A percentile compares a stretch with the other conserved stretches of the same genome.
Conservation (phyloP, 768 basidiomycete species). For the Macrocybe gigantea region DNA sequence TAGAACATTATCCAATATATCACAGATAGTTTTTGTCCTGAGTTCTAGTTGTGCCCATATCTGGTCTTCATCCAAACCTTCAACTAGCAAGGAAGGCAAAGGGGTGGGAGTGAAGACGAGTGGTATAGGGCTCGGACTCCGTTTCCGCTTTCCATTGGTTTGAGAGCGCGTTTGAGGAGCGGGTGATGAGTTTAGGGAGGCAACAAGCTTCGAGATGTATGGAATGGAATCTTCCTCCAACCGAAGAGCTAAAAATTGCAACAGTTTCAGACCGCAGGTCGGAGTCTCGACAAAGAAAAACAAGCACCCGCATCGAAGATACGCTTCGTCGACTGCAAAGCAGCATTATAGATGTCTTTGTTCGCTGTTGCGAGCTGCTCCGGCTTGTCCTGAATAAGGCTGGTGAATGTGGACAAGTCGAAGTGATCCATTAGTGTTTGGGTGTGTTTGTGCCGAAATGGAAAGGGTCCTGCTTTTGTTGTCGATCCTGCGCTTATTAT, state of each 20-base stretch:
- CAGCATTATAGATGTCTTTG: conserved; percentile 46
- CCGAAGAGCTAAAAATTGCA: conserved; percentile 9
- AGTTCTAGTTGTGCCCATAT: conserved; percentile 95
- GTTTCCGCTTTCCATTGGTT: conserved; percentile 42
- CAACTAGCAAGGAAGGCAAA: conserved; percentile 63
- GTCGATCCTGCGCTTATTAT: too few species aligned
- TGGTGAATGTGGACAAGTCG: conserved; percentile 44
- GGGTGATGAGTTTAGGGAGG: conserved; percentile 58
- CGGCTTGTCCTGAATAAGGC: conserved; percentile 46
- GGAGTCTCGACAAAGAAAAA: background rate
- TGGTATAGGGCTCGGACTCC: conserved; percentile 25
- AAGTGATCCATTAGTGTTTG: conserved; percentile 1
- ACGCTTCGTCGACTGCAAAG: conserved; percentile 65
- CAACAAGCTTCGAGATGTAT: conserved; percentile 60
- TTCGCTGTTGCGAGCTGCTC: conserved; percentile 53
- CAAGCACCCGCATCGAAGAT: conserved; percentile 73
- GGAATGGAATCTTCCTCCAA: conserved; percentile 62
- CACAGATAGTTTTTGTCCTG: conserved; percentile 62
- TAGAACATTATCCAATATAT: conserved; percentile 59
- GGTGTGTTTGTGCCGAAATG: too few species aligned
- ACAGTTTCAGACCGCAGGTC: conserved; percentile 24
- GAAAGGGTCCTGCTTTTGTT: too few species aligned
- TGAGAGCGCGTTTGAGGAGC: conserved; percentile 76
- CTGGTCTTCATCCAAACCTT: conserved; percentile 80
- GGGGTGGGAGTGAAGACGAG: conserved; percentile 56